Base-by-base conservation (phyloP, 148 eudicot genomes). In the Hydrangea macrophylla region DNA sequence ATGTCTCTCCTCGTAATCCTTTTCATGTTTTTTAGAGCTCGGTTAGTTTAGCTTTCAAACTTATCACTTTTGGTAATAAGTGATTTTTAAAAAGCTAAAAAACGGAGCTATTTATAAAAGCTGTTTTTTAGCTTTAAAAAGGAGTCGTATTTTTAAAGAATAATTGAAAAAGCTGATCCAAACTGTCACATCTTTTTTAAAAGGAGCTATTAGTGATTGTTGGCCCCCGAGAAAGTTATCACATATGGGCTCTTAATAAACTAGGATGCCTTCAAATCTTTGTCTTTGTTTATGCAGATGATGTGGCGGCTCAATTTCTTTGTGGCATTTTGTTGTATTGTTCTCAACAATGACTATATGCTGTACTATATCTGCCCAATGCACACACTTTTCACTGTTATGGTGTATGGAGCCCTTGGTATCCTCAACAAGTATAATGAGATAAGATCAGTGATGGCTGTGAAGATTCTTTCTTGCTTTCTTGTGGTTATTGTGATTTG, bases 361-460 rank as follows among this genome's bases (percentile, higher is more conserved):
- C 79, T 89, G 65, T 89, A 92, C 80, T 92, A 92, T 69, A 92
- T 92, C 36, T 92, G 98, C 71, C 98, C 98, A 32, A 89, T 92
- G 98, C 98, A 92, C 69, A 89, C 97, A 25, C 96, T 92, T 65
- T 92, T 92, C 77, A 92, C 97, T 59, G 82, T 92, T 67, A 92
- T 87, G 97, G 97, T 92, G 65, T 92, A 92, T 78, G 97, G 97
- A 62, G 92, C 92, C 64, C 98, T 92, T 71, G 98, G 96, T 68
- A 92, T 89, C 51, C 84, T 91, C 69, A 76, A 75, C 82, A 87
- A 89, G 67, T 87, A 92, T 77, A 92, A 92, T 64, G 97, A 92
- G 79, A 81, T 83, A 71, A 88, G 84, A 76, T 80, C 96, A 57
- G 92, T 92, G 65, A 92, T 92, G 89, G 81, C 82, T 65, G 75